phyloP scores from a whole-genome alignment of 768 basidiomycete genomes.

The Exsudoporus frostii region DNA sequence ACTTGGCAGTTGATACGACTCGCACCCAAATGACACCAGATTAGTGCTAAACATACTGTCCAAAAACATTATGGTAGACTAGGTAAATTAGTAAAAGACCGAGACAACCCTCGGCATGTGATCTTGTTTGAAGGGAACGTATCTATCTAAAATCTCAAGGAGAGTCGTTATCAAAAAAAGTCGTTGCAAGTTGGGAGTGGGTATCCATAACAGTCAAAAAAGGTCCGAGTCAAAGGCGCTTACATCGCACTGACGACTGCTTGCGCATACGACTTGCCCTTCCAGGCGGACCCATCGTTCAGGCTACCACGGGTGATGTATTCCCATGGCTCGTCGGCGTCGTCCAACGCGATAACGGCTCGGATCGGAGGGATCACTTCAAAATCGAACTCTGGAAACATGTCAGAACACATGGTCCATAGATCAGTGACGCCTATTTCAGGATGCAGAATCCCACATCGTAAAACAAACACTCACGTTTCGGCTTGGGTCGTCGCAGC shows the following conservation, averaged over 20 bases:
- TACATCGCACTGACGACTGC: slow-evolving; percentile 25
- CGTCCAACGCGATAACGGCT: slow-evolving; percentile 32
- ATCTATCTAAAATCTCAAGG: slow-evolving; percentile 9
- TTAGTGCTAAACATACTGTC: slow-evolving; percentile 3
- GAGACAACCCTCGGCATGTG: background rate
- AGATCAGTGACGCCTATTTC: background rate
- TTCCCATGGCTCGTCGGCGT: slow-evolving; percentile 31
- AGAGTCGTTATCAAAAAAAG: slow-evolving; percentile 15
- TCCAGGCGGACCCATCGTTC: slow-evolving; percentile 27
- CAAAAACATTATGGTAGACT: slow-evolving; percentile 14
- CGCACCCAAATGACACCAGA: background rate
- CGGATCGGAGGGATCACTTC: slow-evolving; percentile 32
- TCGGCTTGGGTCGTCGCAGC: slow-evolving; percentile 22
- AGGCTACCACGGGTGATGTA: slow-evolving; percentile 30
- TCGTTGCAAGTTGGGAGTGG: slow-evolving; percentile 3
- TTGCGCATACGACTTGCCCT: slow-evolving; percentile 33
- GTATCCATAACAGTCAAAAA: background rate
- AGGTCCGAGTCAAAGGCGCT: background rate
- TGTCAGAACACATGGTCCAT: background rate
- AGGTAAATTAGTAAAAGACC: slow-evolving; percentile 15
- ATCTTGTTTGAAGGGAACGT: slow-evolving; percentile 12
- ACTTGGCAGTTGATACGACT: background rate
- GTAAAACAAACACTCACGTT: slow-evolving; percentile 16
- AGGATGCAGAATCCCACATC: background rate
- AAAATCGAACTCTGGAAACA: slow-evolving; percentile 24